A percentile compares a stretch with the other conserved stretches of the same genome.
Evolutionary conservation across 2,329 filamentous ascomycete species (phyloP).

Genomic region (Botryotinia convoluta): DNA sequence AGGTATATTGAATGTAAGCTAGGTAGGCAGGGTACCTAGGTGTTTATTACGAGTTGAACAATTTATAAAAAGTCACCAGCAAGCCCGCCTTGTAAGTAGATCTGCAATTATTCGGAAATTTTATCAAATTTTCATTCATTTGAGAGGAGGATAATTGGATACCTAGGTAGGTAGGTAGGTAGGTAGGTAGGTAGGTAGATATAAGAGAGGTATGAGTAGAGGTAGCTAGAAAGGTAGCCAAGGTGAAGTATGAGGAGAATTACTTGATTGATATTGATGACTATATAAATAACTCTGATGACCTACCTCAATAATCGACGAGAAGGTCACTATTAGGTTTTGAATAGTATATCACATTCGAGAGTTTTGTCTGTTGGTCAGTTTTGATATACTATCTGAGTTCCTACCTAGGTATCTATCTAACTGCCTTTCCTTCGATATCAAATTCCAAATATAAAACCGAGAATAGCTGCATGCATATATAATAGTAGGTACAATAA

Average conservation of each 20-base stretch:
- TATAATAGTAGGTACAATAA: too few relatives aligned
- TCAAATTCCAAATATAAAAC: too few relatives aligned
- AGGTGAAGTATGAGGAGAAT: background rate
- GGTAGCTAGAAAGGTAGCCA: too few relatives aligned
- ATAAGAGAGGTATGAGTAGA: too few relatives aligned
- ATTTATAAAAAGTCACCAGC: background rate
- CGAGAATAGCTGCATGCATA: too few relatives aligned
- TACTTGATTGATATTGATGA: background rate
- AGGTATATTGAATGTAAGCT: background rate
- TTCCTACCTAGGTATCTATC: background rate
- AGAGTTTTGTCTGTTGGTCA: background rate
- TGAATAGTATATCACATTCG: background rate
- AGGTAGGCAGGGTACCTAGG: background rate
- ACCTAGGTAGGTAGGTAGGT: background rate
- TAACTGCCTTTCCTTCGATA: too few relatives aligned
- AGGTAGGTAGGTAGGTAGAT: too few relatives aligned
- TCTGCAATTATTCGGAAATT: background rate
- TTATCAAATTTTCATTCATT: background rate
- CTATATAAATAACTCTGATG: too few relatives aligned
- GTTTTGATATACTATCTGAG: background rate
- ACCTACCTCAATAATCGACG: background rate
- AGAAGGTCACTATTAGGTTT: background rate
- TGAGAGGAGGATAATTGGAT: background rate
- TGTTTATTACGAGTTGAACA: background rate
- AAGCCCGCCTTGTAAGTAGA: background rate